Percentiles rank a stretch among this genome's conserved stretches.
Conservation (phyloP, 352 stramenopile genomes). For the Pythium vanterpoolii region DNA sequence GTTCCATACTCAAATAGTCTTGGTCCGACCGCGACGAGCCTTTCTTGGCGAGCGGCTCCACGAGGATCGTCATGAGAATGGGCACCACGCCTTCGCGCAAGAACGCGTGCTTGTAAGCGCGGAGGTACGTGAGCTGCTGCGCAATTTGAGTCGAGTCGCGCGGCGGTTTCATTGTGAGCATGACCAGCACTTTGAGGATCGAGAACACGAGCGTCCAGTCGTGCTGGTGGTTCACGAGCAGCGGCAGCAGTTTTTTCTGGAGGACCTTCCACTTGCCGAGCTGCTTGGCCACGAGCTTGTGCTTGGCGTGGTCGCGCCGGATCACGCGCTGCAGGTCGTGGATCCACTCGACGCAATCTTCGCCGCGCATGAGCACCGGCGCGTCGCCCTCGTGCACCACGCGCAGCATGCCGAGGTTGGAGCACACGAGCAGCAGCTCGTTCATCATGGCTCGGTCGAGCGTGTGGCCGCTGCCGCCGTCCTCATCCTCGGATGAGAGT, state of each 20-base stretch:
- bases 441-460: slow-evolving; percentile 85
- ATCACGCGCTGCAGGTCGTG: slow-evolving; percentile 85
- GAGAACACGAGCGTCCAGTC: slow-evolving; percentile 87
- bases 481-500: slow-evolving; percentile 48
- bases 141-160: slow-evolving; percentile 77
- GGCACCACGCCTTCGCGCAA: slow-evolving; percentile 58
- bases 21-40: slow-evolving; percentile 50
- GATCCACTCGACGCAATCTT: slow-evolving; percentile 83
- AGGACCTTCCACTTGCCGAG: slow-evolving; percentile 85
- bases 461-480: slow-evolving; percentile 15
- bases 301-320: slow-evolving; percentile 75
- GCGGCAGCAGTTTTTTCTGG: slow-evolving; percentile 84
- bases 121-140: slow-evolving; percentile 76
- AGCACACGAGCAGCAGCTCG: slow-evolving; percentile 85
- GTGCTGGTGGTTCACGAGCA: slow-evolving; percentile 85
- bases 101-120: slow-evolving; percentile 87
- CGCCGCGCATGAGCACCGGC: slow-evolving; percentile 74
- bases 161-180: slow-evolving; percentile 86
- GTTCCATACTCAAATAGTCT: slow-evolving; percentile 86
- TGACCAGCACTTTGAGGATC: slow-evolving; percentile 88
- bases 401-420: slow-evolving; percentile 80
- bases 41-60: slow-evolving; percentile 72
- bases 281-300: slow-evolving; percentile 80
- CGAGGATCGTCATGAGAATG: slow-evolving; percentile 85
- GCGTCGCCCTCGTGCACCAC: slow-evolving; percentile 47